Base-by-base conservation (phyloP, 179 eudicot genomes). In the Dionaea muscipula region DNA sequence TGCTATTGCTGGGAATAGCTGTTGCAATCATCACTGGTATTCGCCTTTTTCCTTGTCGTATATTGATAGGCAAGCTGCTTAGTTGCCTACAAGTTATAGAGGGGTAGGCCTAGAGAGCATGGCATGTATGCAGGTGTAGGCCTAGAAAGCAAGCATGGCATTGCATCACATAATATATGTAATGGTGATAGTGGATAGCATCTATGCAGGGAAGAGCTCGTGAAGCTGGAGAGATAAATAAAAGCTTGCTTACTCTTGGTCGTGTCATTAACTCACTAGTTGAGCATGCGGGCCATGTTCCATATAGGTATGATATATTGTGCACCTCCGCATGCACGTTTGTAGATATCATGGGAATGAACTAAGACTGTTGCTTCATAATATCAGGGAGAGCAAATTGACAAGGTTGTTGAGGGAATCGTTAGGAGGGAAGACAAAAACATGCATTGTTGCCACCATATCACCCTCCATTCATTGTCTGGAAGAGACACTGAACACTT, bases 191-290 rank as follows among this genome's bases (percentile, higher is more conserved):
- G n/a, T n/a, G n/a, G n/a, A n/a, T n/a, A n/a, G n/a, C n/a, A n/a
- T n/a, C n/a, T 21, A 55, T 72, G 51, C 75, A 93, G 99, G 79
- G 85, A 21, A 78, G 96, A 71, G 99, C 96, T 44, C 76, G 89
- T 78, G 94, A 84, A 88, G 99, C 93, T 28, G 99, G 99, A 51
- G 96, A 84, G 74, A 87, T 88, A 40, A 93, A 93, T 67, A 93
- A 93, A 76, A 88, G 99, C 68, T 79, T 88, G 65, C 86, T 93
- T 38, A 93, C 96, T 27, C 87, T 93, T 51, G 99, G 99, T 55
- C 94, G 96, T 59, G 89, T 87, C 63, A 93, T 93, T 66, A 93
- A 93, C 67, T 79, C 95, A 54, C 69, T 93, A 56, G 94, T 85
- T 69, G 99, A 93, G 69, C 93, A 84, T 71, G 89, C 95, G 38